Evolutionary conservation across 2,329 filamentous ascomycete genomes (phyloP).

Genomic region (Colletotrichum nymphaeae): DNA sequence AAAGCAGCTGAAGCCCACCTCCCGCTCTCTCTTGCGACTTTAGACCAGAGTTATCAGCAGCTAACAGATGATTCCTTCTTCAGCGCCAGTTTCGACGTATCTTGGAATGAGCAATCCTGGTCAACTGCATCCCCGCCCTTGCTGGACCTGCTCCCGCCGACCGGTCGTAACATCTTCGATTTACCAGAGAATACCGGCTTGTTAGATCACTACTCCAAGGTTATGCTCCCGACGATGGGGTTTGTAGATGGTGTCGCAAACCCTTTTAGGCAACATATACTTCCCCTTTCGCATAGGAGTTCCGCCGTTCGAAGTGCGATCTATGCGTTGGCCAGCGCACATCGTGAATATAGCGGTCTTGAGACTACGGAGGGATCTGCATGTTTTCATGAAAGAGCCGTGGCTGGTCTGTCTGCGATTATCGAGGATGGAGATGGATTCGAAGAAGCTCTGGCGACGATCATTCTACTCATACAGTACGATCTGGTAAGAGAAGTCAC

Average conservation of each 20-base stretch:
- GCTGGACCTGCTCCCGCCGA: constrained; percentile 1
- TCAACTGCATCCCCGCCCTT: constrained; percentile 17
- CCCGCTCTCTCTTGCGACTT: background rate
- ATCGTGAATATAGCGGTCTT: constrained; percentile 25
- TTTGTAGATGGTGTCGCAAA: constrained; percentile 16
- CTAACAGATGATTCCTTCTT: constrained; percentile 20
- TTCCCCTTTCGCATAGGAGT: constrained; percentile 26
- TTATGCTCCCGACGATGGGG: constrained; percentile 21
- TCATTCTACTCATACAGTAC: constrained; percentile 32
- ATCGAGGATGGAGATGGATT: constrained; percentile 32
- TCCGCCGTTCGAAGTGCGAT: constrained; percentile 31
- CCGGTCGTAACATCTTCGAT: background rate
- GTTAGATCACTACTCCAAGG: constrained; percentile 29
- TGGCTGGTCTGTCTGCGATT: constrained; percentile 15
- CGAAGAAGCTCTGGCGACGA: constrained; percentile 29
- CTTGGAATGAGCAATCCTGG: constrained; percentile 22
- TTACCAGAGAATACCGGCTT: constrained; percentile 28
- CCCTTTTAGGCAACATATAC: constrained; percentile 23
- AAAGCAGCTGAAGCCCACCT: background rate
- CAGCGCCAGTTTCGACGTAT: constrained; percentile 9
- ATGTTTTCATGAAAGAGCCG: constrained; percentile 27
- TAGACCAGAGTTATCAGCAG: constrained; percentile 5
- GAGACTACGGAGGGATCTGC: constrained; percentile 28
- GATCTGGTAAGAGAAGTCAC: constrained; percentile 18
- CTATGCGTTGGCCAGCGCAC: constrained; percentile 32